Base-by-base conservation (phyloP, 768 basidiomycete genomes). In the Pleurotus ostreatus region DNA sequence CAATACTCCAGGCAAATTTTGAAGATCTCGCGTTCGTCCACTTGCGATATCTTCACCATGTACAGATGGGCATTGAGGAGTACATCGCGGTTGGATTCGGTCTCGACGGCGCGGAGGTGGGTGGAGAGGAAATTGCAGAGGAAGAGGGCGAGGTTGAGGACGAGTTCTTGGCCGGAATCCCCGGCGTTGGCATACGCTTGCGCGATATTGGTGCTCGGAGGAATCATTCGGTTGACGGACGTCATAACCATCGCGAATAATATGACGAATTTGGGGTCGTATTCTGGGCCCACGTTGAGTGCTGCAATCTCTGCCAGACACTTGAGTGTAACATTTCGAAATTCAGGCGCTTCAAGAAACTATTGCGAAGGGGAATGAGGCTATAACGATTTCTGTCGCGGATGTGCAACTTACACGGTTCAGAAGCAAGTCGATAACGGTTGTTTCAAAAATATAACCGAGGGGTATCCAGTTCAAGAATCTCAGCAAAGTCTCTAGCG, bases 381-480 rank as follows among this genome's bases (percentile, higher is more conserved):
- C 23, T 40, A 46, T 7, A 40, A 46, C 45, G 43, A 43, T 41
- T 16, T 34, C 30, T 34, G 8, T 34, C 51, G 46, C 47, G 61
- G 18, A 25, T 39, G 55, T 45, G 20, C 23, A 34, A 80, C 90
- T 71, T 73, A 97, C 95, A 63, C 96, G 84, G 66, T 86, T 88
- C 34, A 98, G 81, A 15, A 99, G 79, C 55, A 92, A 81, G 70
- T 99, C 97, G 59, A 98, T 98, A 63, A 99, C 88, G 38, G 89
- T 92, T 1, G 97, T 98, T 74, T 98, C 97, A 65, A 98, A 99
- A 63, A 99, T 98, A 70, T 96, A 99, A 18, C 96, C 97, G 49
- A 99, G 77, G 48, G 97, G 97, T 65, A 99, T 99, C 97, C 97
- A 98, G 70, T 98, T 98, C 64, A 99, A 74, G 81, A 99, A 99